These are phyloP conservation scores for Juglanconis oblonga DNA, from an alignment of 2,329 filamentous ascomycete species.

Conservation along the genomic window DNA sequence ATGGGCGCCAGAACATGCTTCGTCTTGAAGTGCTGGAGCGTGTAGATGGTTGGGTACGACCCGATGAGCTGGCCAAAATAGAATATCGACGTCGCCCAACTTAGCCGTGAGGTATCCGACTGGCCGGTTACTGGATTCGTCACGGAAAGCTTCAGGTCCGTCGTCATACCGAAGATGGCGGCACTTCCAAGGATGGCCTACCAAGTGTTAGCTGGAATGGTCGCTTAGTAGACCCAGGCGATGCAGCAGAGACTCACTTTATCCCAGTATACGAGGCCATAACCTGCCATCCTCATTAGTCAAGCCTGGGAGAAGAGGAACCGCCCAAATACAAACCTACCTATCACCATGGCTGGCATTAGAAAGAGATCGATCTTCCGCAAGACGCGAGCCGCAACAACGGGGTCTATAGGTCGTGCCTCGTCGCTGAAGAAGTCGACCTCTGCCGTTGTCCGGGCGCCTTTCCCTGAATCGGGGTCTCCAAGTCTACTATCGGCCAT, in stretches of 20 bases:
- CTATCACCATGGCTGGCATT: slow-evolving; percentile 55
- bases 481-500: too few relatives aligned
- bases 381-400: slow-evolving; percentile 44
- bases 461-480: not conserved
- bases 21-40: slow-evolving; percentile 64
- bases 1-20: slow-evolving; percentile 61
- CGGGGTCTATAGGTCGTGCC: slow-evolving; percentile 48
- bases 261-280: slow-evolving; percentile 69
- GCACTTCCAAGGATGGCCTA: slow-evolving; percentile 71
- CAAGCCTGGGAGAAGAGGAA: too few relatives aligned
- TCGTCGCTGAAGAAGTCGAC: slow-evolving; percentile 59
- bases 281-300: slow-evolving; percentile 33
- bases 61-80: slow-evolving; percentile 78
- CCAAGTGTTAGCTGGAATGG: not conserved
- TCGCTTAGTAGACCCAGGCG: not conserved
- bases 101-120: slow-evolving; percentile 64
- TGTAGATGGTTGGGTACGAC: slow-evolving; percentile 70
- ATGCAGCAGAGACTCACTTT: slow-evolving; percentile 40
- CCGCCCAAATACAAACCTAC: slow-evolving; percentile 26
- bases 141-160: slow-evolving; percentile 60
- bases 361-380: slow-evolving; percentile 56
- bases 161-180: slow-evolving; percentile 73
- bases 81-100: slow-evolving; percentile 76
- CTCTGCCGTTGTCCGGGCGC: slow-evolving; percentile 28
- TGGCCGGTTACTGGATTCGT: slow-evolving; percentile 42